Base-by-base conservation (phyloP, 148 eudicot genomes). In the Chenopodium suecicum region DNA sequence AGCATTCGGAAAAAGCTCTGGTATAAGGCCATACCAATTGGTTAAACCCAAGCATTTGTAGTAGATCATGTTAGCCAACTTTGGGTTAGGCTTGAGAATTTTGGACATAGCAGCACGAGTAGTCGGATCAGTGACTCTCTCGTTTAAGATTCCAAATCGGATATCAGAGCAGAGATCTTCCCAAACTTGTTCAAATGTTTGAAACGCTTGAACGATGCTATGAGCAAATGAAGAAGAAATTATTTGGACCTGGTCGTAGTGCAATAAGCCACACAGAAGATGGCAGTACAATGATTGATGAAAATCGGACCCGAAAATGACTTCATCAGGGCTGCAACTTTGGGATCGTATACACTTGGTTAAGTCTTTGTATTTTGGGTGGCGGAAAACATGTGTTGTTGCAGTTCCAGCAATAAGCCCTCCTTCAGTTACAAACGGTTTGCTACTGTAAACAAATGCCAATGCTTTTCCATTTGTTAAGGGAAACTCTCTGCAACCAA, bases 281-380 rank as follows among this genome's bases (percentile, higher is more conserved):
- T 95, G 99, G 62, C 99, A 95, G 86, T 95, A 95, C 9, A 95
- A 80, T 4, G 99, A 93, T 66, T 93, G 92, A 77, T 92, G 90
- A 77, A 91, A 95, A 70, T 93, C 91, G 9, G 90, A 81, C n/a
- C 97, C 94, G 54, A 91, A 93, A 48, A 95, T 87, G 4, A 95
- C 97, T 86, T 93, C 97, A 27, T 85, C 91, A 0, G 98, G 99
- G 86, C 97, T 97, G 81, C 95, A 92, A 79, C 92, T 87, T 6
- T 91, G 91, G 47, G 92, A 86, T 29, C 87, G 93, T 75, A 92
- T 90, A 4, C 89, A 89, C 75, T 85, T 86, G 92, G 92, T 91
- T 58, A 91, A 82, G 17, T 85, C 62, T 47, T 85, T 85, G 82
- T 84, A 97, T 23, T 85, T 77, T 25, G 87, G 79, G 27, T 89